Base-by-base conservation (phyloP, 2,329 filamentous ascomycete genomes). In the Ophiocordyceps sinensis region DNA sequence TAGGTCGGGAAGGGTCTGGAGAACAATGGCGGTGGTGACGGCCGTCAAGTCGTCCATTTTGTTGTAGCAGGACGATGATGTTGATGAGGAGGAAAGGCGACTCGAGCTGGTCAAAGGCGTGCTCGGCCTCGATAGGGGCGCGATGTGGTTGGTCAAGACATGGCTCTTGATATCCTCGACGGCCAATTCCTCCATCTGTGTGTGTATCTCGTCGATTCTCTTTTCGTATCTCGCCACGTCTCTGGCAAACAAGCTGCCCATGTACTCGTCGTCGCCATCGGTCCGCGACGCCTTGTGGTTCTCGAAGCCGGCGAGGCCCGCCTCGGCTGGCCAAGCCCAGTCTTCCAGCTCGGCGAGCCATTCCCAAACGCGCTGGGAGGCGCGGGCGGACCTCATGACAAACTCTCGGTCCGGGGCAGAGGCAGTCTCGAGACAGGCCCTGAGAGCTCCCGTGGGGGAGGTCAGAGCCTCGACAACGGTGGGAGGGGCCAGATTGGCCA, bases 81-180 rank as follows among this genome's bases (percentile, higher is more conserved):
- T 58, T 53, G 64, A 52, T 47, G 68, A 58, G 37, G 68, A 58
- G 37, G 68, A 64, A 11, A 68, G 47, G 28, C 45, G 51, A 19
- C 51, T 52, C 15, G 56, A 54, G 39, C 54, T 51, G 15, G 58
- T 55, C 30, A 59, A 49, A 3, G 62, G 61, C 10, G 60, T 62
- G 15, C 51, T 52, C 9, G 62, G 59, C 36, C 62, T 51, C 19
- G 63, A 63, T 17, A 63, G 49, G 66, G 66, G 73, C 48, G 79
- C 64, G 55, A 82, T 79, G 64, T 94, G 84, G 52, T 84, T 84
- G 59, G 82, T 79, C 47, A 95, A 66, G 49, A 95, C 83, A 54
- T 89, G 84, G 36, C 74, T 77, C 64, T 98, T 96, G 56, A 98
- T 79, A 47, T 93, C 86, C 53, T 96, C 85, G 32, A 93, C 67